Evolutionary conservation across 345 rosid species (phyloP), one percentile per base, ranked within the genome.

Genomic region (Salix brachista): DNA sequence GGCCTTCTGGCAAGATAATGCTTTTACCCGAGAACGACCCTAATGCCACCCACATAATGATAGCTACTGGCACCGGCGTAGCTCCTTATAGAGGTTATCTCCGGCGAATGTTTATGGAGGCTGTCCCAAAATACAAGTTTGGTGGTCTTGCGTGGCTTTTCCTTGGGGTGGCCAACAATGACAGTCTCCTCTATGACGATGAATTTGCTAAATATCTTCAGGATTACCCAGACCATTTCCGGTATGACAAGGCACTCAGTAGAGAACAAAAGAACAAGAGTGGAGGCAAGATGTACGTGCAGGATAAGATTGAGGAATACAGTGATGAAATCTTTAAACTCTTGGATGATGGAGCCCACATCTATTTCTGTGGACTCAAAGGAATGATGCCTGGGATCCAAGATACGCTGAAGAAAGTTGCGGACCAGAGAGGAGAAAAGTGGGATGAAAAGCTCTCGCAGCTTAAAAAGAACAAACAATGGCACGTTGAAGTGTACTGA

Each of bases 361-460:
- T 96, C 19, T 96, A 96, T 74, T 96, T 96, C 89, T 96, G 99
- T 6, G 99, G 99, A 79, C 97, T 96, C 6, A 91, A 84, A 84
- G 99, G 99, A 73, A 96, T 96, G 99, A 96, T 96, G 99, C 98
- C 99, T 0, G 99, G 98, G 71, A 93, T 96, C 76, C 99, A 96
- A 78, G 95, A 89, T 23, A 96, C 99, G 2, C 85, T 96, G 73
- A 93, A 86, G 86, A 89, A 87, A 72, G 99, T 96, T 0, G 98
- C 99, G 0, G 97, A 91, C 78, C 84, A 87, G 85, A 89, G 97
- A 87, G 98, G 98, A 6, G 92, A 89, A 82, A 93, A 78, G 84
- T 93, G 99, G 99, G 97, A 93, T 18, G 85, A 87, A 92, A 96
- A 92, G 89, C 99, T 93, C 64, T 83, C 91, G 23, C 96, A 88